Evolutionary conservation across 1,139 yeast species (phyloP).

Genomic region (Geotrichum candidum): DNA sequence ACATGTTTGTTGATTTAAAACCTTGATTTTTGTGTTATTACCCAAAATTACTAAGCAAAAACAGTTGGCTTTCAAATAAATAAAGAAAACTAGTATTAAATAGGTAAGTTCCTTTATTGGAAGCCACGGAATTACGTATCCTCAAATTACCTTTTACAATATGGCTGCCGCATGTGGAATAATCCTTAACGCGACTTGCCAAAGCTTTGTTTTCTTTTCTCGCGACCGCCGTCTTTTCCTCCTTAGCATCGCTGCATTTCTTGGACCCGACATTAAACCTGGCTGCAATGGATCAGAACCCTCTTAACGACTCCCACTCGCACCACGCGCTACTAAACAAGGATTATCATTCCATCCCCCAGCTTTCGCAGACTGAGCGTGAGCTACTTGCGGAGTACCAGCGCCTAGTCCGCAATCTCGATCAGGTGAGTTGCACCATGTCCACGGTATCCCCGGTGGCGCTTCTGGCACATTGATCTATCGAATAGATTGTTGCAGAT

Average conservation of each 20-base stretch:
- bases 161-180: background rate
- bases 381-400: conserved; percentile 32
- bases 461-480: conserved; percentile 1
- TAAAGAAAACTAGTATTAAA: background rate
- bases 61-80: background rate
- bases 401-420: conserved; percentile 27
- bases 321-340: conserved; percentile 10
- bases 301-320: conserved; percentile 8
- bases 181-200: background rate
- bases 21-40: too few relatives aligned
- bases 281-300: background rate
- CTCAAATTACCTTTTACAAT: background rate
- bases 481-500: background rate
- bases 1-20: background rate
- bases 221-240: background rate
- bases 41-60: background rate
- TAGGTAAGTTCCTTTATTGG: background rate
- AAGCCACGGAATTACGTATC: background rate
- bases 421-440: conserved; percentile 23
- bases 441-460: background rate
- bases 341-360: conserved; percentile 11
- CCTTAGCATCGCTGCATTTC: background rate
- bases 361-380: conserved; percentile 24
- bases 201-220: background rate
- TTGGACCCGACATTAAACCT: background rate